Evolutionary conservation across 2,329 filamentous ascomycete genomes (phyloP).

Genomic region (Penicillium paneum): DNA sequence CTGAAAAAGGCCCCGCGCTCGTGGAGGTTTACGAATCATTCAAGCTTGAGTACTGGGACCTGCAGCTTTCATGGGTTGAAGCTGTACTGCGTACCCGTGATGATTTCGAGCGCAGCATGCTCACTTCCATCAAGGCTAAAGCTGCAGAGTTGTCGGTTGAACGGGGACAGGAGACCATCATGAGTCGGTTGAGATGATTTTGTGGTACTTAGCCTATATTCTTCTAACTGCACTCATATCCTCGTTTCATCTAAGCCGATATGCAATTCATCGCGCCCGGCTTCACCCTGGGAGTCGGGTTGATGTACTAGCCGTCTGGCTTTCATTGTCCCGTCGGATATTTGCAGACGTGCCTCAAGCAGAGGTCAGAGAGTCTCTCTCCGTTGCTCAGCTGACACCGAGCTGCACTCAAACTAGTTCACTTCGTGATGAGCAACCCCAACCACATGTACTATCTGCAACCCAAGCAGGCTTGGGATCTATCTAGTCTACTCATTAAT

Average conservation of each 20-base stretch:
- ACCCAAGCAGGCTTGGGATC: conserved; percentile 25
- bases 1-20: conserved; percentile 68
- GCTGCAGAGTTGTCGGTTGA: conserved; percentile 83
- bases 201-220: background rate
- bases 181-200: conserved; percentile 78
- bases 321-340: background rate
- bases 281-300: background rate
- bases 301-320: background rate
- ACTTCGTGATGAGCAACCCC: background rate
- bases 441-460: background rate
- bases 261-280: background rate
- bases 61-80: conserved; percentile 95
- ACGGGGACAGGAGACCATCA: conserved; percentile 83
- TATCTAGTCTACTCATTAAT: conserved; percentile 5
- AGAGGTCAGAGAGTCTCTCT: background rate
- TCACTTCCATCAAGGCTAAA: conserved; percentile 80
- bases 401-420: background rate
- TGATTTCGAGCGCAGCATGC: conserved; percentile 88
- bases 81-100: conserved; percentile 80
- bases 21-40: conserved; percentile 77
- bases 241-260: too few relatives aligned
- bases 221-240: too few relatives aligned
- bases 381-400: background rate
- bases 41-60: conserved; percentile 86
- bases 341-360: background rate